Conservation (phyloP, 371 early-diverging fungal genomes). For the Mucor saturninus region DNA sequence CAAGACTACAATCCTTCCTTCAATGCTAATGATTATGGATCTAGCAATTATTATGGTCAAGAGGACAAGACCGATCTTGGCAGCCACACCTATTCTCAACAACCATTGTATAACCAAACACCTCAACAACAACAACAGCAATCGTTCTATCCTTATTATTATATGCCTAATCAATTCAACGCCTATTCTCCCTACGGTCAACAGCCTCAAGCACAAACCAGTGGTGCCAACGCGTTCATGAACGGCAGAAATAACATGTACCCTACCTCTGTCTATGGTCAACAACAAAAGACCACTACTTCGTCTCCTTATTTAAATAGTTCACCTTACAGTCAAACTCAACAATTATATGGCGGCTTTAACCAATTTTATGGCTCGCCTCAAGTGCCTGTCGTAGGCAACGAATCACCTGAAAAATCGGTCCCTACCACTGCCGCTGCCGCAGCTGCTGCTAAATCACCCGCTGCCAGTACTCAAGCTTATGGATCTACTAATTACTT, state of each 20-base stretch:
- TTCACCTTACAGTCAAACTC: background rate
- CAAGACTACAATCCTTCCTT: conserved; percentile 7
- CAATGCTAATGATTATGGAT: background rate
- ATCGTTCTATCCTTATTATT: conserved; percentile 80
- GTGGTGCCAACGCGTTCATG: background rate
- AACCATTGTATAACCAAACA: conserved; percentile 20
- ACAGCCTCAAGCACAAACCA: background rate
- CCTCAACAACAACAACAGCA: conserved; percentile 35
- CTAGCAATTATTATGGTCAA: background rate
- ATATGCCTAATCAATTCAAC: conserved; percentile 75
- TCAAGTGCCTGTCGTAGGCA: background rate
- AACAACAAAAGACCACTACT: conserved; percentile 8
- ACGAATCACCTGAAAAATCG: background rate
- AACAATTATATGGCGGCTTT: conserved; percentile 13
- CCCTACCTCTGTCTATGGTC: conserved; percentile 6
- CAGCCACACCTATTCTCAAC: conserved; percentile 19
- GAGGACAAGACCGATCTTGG: background rate
- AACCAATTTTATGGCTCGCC: background rate
- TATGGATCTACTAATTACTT: conserved; percentile 12
- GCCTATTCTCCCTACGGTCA: conserved; percentile 11
- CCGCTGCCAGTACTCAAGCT: background rate
- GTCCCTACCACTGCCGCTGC: background rate
- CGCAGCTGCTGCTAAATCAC: background rate
- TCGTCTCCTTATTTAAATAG: background rate
- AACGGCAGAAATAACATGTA: conserved; percentile 9